Base-by-base conservation (phyloP, 495 filamentous ascomycete species). In the Rhizodiscina lignyota region DNA sequence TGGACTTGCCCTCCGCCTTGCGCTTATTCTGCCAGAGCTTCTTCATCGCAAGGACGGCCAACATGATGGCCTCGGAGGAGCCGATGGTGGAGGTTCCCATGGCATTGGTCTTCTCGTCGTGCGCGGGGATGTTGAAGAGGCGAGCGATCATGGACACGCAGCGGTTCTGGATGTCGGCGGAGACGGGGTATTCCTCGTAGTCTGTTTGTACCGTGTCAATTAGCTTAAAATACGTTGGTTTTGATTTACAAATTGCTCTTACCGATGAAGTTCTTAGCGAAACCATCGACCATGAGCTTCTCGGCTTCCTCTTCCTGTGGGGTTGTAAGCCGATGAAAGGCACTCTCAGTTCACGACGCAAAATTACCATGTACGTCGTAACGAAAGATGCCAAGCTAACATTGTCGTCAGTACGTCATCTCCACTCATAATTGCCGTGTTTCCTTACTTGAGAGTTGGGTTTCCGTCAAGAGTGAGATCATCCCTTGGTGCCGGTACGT, bases 131-230 rank as follows among this genome's bases (percentile, higher is more conserved):
- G 53, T 91, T 69, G 68, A 84, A 89, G 29, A 92, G 66, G 23
- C 81, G 69, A n/a, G 76, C 83, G 50, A 92, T 89, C 83, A 92
- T 92, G 60, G 72, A 80, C 31, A 92, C 80, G 53, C 83, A 92
- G 38, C 83, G 75, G 63, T 85, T 87, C 53, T 91, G 83, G 52
- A 92, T 89, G 44, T 89, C 81, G 30, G 84, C 83, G 11, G 70
- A 73, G 53, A 85, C 80, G 1, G 83, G 83, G 53, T 91, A 89
- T 57, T 92, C 81, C 55, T 89, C 83, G 56, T 89, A 92, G 54
- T 85, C 80, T 61, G 81, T 82, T 6, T n/a, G 18, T 12, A 21
- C 24, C 42, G 21, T 37, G 30, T 21, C 12, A 4, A 19, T 28
- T n/a, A 13, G 5, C 11, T n/a, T 11, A 12, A 22, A 16, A 18